phyloP scores from a whole-genome alignment of 176 grass and related monocot species.

The Lolium rigidum region DNA sequence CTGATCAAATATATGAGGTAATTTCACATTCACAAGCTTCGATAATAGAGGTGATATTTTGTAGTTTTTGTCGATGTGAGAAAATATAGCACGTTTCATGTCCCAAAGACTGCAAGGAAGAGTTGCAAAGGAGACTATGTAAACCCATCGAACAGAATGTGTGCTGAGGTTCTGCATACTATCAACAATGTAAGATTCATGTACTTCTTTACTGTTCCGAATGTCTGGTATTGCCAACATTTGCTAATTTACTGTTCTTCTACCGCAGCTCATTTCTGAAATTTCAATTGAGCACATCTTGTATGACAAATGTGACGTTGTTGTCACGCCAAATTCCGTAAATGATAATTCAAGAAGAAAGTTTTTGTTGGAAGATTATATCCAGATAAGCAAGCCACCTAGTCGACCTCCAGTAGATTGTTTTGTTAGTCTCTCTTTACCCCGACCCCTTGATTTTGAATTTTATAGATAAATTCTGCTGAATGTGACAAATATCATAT shows the following conservation, averaged over 20 bases:
- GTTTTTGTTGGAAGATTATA: constrained; percentile 11
- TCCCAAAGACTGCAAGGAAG: constrained; percentile 14
- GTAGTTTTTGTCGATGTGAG: neutral
- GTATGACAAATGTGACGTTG: neutral
- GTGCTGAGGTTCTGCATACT: constrained; percentile 28
- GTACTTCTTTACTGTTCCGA: neutral
- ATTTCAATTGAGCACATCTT: neutral
- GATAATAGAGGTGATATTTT: neutral
- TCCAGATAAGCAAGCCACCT: neutral
- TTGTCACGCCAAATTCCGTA: neutral
- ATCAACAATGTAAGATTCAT: constrained; percentile 32
- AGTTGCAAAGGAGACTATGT: constrained; percentile 41
- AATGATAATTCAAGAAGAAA: neutral
- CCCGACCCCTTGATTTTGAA: neutral
- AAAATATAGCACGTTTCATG: neutral
- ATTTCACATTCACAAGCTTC: neutral
- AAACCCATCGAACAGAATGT: constrained; percentile 23
- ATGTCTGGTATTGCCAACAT: neutral
- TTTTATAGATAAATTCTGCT: neutral
- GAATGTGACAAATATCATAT: neutral
- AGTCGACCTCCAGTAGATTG: neutral
- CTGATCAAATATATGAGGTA: constrained; percentile 60
- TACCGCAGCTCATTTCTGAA: constrained; percentile 33
- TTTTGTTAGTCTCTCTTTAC: neutral
- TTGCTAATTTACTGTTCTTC: neutral